Percentiles rank a stretch among this genome's conserved stretches.
Conservation (phyloP, 2,329 filamentous ascomycete genomes). For the Scedosporium minutisporum region DNA sequence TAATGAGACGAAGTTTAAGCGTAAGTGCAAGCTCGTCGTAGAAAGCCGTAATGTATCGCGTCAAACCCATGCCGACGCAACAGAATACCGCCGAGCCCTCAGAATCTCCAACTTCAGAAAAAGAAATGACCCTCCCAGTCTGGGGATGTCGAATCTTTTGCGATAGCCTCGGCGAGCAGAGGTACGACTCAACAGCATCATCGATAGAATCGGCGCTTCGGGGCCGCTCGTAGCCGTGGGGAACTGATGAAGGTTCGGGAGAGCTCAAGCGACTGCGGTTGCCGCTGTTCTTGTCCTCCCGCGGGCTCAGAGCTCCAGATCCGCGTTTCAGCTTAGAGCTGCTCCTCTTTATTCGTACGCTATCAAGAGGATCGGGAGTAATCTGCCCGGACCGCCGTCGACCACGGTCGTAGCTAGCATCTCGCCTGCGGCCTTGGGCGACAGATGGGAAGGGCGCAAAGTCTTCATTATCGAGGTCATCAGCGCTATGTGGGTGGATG, state of each 20-base stretch:
- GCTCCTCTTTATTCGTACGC: conserved; percentile 39
- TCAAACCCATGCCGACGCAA: conserved; percentile 96
- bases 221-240: conserved; percentile 60
- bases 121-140: conserved; percentile 81
- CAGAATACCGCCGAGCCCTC: conserved; percentile 89
- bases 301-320: conserved; percentile 37
- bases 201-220: conserved; percentile 80
- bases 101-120: conserved; percentile 91
- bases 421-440: conserved; percentile 47
- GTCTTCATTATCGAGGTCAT: conserved; percentile 37
- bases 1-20: conserved; percentile 81
- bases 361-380: conserved; percentile 37
- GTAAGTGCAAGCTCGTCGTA: conserved; percentile 92
- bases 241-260: conserved; percentile 15
- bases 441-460: conserved; percentile 63
- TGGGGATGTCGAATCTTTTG: conserved; percentile 82
- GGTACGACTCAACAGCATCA: conserved; percentile 74
- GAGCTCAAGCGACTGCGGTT: conserved; percentile 3
- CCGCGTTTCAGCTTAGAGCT: conserved; percentile 50
- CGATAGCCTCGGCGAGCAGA: conserved; percentile 73
- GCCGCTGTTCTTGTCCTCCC: conserved; percentile 19
- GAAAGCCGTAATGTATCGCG: conserved; percentile 90
- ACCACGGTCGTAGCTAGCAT: conserved; percentile 35
- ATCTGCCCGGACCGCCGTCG: conserved; percentile 37
- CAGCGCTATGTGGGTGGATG: conserved; percentile 12